Percentiles rank a stretch among this genome's conserved stretches.
These are phyloP conservation scores for Leucocoprinus leucothites DNA, from an alignment of 768 basidiomycete genomes.

Conservation along the genomic window DNA sequence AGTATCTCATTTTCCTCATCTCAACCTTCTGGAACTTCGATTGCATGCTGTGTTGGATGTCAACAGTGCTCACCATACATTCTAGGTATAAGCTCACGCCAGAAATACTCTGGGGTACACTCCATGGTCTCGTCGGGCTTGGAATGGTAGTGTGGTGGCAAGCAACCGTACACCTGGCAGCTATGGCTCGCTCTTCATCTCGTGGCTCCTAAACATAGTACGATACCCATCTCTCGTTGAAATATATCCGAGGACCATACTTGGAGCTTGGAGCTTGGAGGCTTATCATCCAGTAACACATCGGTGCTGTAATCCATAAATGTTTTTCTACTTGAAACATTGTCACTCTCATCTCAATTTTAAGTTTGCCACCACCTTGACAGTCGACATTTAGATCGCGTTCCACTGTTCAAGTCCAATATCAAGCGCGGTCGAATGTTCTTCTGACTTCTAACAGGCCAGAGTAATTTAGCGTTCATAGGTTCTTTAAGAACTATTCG, in stretches of 20 bases:
- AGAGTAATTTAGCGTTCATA: neutral
- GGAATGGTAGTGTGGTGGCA: constrained; percentile 85
- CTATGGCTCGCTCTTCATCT: constrained; percentile 27
- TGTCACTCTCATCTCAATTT: no score
- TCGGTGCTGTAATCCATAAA: no score
- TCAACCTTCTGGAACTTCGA: no score
- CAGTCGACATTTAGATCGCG: no score
- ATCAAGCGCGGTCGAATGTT: neutral
- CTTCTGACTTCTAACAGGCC: neutral
- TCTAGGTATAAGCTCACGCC: constrained; percentile 63
- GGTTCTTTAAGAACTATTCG: neutral
- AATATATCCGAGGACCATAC: no score
- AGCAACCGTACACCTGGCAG: constrained; percentile 53
- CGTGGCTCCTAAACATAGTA: neutral
- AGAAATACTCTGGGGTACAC: constrained; percentile 67
- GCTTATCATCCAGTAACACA: no score
- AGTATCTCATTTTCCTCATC: no score
- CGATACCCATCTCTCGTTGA: neutral
- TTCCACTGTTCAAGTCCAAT: neutral
- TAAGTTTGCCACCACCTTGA: no score
- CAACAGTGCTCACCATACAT: neutral
- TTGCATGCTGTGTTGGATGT: neutral
- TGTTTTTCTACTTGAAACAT: no score
- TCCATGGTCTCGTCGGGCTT: constrained; percentile 70
- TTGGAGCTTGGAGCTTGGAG: no score